Evolutionary conservation across 2,329 filamentous ascomycete genomes (phyloP).

Genomic region (Penicillium sp.): DNA sequence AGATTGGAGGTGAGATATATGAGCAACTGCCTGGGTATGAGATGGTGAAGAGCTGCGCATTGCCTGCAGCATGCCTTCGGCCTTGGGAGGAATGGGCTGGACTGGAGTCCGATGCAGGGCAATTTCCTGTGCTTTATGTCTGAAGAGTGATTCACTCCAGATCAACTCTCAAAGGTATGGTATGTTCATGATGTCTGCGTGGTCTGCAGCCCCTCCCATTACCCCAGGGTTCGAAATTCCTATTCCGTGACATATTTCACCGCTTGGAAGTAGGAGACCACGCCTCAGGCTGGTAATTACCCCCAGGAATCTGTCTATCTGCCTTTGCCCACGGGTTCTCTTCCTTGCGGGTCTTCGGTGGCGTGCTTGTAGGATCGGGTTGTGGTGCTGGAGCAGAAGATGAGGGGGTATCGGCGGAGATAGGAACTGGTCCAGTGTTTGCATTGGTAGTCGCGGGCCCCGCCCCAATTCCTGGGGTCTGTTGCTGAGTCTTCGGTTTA

Average conservation of each 20-base stretch:
- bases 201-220: background rate
- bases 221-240: background rate
- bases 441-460: background rate
- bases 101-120: background rate
- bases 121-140: background rate
- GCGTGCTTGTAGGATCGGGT: constrained; percentile 7
- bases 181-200: background rate
- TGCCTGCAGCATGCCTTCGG: background rate
- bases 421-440: background rate
- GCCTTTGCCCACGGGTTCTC: constrained; percentile 60
- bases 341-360: constrained; percentile 17
- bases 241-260: constrained; percentile 5
- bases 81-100: background rate
- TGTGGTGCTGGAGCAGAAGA: background rate
- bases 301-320: constrained; percentile 54
- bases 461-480: background rate
- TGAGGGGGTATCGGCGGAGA: background rate
- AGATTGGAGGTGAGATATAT: background rate
- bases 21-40: background rate
- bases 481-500: constrained; percentile 52
- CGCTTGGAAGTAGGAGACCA: constrained; percentile 57
- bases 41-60: background rate
- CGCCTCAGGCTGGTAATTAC: constrained; percentile 66
- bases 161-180: background rate
- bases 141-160: background rate